Evolutionary conservation across 179 eudicot genomes (phyloP), one percentile per base, ranked within the genome.

Genomic region (Actinidia arguta): DNA sequence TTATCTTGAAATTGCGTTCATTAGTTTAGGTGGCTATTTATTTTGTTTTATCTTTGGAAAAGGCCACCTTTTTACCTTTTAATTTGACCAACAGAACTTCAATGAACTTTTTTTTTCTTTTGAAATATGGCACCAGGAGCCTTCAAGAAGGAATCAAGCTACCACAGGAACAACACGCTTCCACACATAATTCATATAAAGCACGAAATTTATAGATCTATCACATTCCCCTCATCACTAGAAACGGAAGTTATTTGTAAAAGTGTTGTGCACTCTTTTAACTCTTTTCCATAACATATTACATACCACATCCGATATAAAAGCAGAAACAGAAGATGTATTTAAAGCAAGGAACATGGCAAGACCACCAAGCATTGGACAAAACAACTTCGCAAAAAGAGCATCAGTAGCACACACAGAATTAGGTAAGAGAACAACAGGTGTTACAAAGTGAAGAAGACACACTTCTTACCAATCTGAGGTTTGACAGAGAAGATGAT

Each of bases 401-500:
- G 31, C 63, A n/a, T 59, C 46, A 31, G 47, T 20, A 42, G 47
- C 44, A 42, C 52, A 47, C 17, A 25, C 20, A 82, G 7, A 16
- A 20, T 8, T 27, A n/a, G 69, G 59, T 18, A 11, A 71, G 8
- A 46, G 50, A 76, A 27, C 27, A 51, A 55, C 2, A 68, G 63
- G 73, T 5, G 64, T 9, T 16, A 20, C 31, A n/a, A 36, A 69
- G 62, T 44, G 58, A 68, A 5, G 61, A 22, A 69, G 51, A 50
- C 31, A 68, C n/a, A 20, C 51, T 63, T 20, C 68, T 24, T 96
- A 96, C 99, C 91, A 79, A 93, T 77, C 86, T 95, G 99, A 84
- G 99, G 98, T 83, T 96, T 96, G 66, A 96, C 99, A 20, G 99
- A 93, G 80, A 96, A 88, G 61, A 96, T 80, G 80, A 96, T 86